Percentiles rank a stretch among this genome's conserved stretches.
These are phyloP conservation scores for Metschnikowia cubensis DNA, from an alignment of 805 yeast species.

Conservation along the genomic window DNA sequence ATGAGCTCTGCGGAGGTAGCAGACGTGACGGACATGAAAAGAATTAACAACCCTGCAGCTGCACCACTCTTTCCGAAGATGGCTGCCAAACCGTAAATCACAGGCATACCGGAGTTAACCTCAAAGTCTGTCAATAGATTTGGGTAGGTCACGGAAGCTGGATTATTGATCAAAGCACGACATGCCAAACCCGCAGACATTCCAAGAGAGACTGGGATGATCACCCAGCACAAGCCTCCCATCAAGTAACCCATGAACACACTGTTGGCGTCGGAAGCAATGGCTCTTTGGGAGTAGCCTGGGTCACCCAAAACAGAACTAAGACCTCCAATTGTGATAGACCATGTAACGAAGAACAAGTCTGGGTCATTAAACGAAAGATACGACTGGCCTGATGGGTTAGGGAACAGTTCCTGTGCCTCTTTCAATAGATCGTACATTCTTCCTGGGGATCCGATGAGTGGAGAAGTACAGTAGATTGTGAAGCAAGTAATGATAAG, in stretches of 20 bases:
- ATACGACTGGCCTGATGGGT: constrained; percentile 6
- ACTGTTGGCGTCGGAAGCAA: constrained; percentile 39
- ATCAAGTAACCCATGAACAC: constrained; percentile 42
- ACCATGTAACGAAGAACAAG: constrained; percentile 16
- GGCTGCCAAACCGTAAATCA: constrained; percentile 29
- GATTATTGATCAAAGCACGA: constrained; percentile 22
- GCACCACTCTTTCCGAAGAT: constrained; percentile 41
- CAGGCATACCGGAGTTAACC: constrained; percentile 29
- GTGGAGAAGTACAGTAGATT: constrained; percentile 32
- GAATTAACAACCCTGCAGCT: constrained; percentile 36
- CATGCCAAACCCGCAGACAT: constrained; percentile 36
- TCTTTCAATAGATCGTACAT: constrained; percentile 41
- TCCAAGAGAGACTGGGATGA: constrained; percentile 37
- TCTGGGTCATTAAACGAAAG: constrained; percentile 15
- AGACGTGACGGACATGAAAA: constrained; percentile 43
- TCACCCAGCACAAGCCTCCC: constrained; percentile 46
- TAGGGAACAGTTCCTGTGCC: constrained; percentile 12
- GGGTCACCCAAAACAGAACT: constrained; percentile 23
- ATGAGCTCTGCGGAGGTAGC: constrained; percentile 42
- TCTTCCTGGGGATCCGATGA: constrained; percentile 43
- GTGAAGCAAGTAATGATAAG: constrained; percentile 31
- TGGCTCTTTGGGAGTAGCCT: constrained; percentile 34
- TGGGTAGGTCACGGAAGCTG: constrained; percentile 16
- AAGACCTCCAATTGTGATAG: constrained; percentile 11
- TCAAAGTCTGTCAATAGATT: constrained; percentile 2